phyloP scores from a whole-genome alignment of 352 stramenopile genomes.

The Aphanomyces invadans region DNA sequence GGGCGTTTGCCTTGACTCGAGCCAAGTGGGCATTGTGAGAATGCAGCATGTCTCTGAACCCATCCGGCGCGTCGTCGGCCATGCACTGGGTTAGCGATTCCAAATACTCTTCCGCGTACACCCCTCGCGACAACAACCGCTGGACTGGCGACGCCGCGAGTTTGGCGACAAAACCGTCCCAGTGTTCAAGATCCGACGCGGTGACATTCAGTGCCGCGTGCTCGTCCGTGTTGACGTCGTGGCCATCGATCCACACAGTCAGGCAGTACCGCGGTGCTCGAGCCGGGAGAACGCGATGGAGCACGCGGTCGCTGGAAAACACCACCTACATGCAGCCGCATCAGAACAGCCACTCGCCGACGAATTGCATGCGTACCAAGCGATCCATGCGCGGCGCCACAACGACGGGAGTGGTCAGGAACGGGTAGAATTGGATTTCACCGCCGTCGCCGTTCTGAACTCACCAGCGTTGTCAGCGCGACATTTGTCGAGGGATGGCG shows the following conservation, averaged over 20 bases:
- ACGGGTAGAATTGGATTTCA: constrained; percentile 69
- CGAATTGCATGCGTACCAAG: constrained; percentile 33
- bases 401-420: constrained; percentile 44
- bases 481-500: neutral
- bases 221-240: constrained; percentile 41
- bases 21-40: constrained; percentile 57
- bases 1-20: constrained; percentile 39
- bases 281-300: constrained; percentile 59
- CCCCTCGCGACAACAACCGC: constrained; percentile 58
- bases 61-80: constrained; percentile 36
- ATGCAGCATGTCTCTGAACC: constrained; percentile 51
- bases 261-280: constrained; percentile 48
- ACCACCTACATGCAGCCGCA: constrained; percentile 29
- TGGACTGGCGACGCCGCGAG: constrained; percentile 54
- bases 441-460: constrained; percentile 63
- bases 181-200: constrained; percentile 47
- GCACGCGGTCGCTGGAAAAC: constrained; percentile 62
- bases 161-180: constrained; percentile 54
- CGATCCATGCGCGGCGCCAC: constrained; percentile 67
- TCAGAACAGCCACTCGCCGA: constrained; percentile 9
- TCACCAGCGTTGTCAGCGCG: too few species aligned
- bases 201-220: constrained; percentile 56
- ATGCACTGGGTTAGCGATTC: constrained; percentile 68
- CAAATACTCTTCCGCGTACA: constrained; percentile 70
- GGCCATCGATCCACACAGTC: constrained; percentile 57